Evolutionary conservation across 371 early-diverging fungal species (phyloP), one percentile per base, ranked within the genome.

Genomic region (Zancudomyces culisetae): DNA sequence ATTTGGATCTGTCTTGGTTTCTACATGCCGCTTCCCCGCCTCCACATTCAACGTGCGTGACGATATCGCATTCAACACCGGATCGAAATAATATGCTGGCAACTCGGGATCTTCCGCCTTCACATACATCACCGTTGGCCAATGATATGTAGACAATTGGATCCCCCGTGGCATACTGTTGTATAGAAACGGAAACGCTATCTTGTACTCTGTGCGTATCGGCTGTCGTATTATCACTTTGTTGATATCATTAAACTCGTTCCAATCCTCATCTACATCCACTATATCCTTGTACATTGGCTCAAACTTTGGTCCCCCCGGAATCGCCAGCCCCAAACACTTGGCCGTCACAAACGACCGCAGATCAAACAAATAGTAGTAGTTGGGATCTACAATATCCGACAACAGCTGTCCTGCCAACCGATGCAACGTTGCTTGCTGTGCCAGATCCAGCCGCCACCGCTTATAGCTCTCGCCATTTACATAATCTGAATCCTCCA

Each of bases 171-270:
- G 96, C 35, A 90, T 74, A 12, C 88, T 87, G 68, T 98, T 98
- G 70, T 95, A 98, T 50, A 98, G 72, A 69, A 83, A 90, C 40
- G 98, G 98, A 70, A 90, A 96, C 4, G 98, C 98, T 49, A 98
- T 85, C 68, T 89, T 90, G 78, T 98, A 96, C 70, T 98, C 98
- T 23, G 96, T 90, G 52, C 97, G 85, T 50, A 95, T 79, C 12
- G 94, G 95, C 58, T 93, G 92, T 45, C 98, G 87, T 52, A 98
- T 90, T 56, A 98, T 95, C 55, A 98, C 85, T 70, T 96, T 96
- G 85, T 91, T 89, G 72, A 98, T 93, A 62, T 98, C 98, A 73
- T 98, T 98, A 70, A 98, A 98, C 67, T 96, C 98, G 64, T 96
- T 98, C 98, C 98, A 98, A 70, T 98, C 97, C 60, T 98, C 97